A percentile compares a stretch with the other conserved stretches of the same genome.
phyloP scores from a whole-genome alignment of 1,284 basidiomycete species.

The Ceratobasidium sp. region DNA sequence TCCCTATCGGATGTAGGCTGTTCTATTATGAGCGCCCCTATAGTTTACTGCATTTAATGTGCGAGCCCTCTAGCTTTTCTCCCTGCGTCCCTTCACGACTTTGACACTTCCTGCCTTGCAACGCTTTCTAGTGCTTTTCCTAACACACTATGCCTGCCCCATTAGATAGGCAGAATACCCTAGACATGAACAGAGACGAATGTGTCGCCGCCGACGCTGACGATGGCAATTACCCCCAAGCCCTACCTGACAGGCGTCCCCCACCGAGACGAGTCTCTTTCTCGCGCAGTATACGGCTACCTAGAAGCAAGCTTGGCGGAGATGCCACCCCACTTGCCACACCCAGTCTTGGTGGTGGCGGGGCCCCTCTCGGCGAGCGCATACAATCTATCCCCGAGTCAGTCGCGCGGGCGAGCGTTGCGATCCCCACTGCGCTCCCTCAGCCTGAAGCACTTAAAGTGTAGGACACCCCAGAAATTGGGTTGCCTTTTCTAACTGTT shows the following conservation, averaged over 20 bases:
- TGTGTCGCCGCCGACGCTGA: neutral
- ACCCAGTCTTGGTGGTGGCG: neutral
- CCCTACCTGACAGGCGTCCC: neutral
- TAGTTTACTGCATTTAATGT: slow-evolving; percentile 20
- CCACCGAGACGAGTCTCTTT: slow-evolving; percentile 19
- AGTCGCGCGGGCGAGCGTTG: slow-evolving; percentile 6
- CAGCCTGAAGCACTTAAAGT: slow-evolving; percentile 53
- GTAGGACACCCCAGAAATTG: too few species aligned
- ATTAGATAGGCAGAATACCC: neutral
- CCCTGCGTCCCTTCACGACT: too few species aligned
- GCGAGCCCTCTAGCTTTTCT: neutral
- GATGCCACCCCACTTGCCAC: neutral
- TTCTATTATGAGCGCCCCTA: slow-evolving; percentile 1
- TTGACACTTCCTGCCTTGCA: neutral
- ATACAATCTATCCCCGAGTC: slow-evolving; percentile 36
- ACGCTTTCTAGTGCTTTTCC: too few species aligned
- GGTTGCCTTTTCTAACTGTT: too few species aligned
- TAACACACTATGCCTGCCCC: neutral
- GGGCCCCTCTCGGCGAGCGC: slow-evolving; percentile 32
- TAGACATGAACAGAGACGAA: neutral
- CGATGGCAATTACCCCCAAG: slow-evolving; percentile 14
- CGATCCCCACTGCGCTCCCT: slow-evolving; percentile 75
- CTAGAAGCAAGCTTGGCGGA: slow-evolving; percentile 13
- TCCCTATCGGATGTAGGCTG: slow-evolving; percentile 9
- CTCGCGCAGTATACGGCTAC: slow-evolving; percentile 7